phyloP scores from a whole-genome alignment of 1,284 basidiomycete genomes.

The Apiotrichum akiyoshidainum region DNA sequence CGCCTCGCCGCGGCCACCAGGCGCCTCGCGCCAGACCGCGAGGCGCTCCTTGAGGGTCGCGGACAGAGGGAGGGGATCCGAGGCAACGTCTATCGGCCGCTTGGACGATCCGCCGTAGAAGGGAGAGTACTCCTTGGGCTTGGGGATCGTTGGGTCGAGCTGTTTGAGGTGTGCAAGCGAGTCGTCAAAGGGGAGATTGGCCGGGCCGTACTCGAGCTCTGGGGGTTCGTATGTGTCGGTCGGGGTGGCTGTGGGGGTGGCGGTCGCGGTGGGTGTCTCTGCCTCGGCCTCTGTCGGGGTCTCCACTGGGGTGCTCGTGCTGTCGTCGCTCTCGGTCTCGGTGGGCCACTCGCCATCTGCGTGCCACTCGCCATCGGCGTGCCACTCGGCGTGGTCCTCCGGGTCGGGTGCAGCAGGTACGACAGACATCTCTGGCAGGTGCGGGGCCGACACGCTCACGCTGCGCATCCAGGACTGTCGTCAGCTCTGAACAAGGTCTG shows the following conservation, averaged over 20 bases:
- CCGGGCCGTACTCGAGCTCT: background rate
- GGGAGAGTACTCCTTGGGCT: slow-evolving; percentile 12
- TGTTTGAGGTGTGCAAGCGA: background rate
- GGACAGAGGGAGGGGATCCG: slow-evolving; percentile 46
- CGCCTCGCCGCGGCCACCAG: slow-evolving; percentile 45
- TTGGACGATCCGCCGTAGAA: slow-evolving; percentile 14
- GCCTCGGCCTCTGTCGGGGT: no score
- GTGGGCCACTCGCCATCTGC: no score
- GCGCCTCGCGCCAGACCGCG: slow-evolving; percentile 50
- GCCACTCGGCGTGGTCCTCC: no score
- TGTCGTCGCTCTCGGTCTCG: no score
- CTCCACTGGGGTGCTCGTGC: no score
- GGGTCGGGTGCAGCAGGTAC: no score
- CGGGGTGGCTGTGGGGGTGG: no score
- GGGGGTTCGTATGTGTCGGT: no score
- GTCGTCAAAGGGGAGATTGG: background rate
- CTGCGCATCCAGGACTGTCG: background rate
- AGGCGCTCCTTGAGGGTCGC: slow-evolving; percentile 50
- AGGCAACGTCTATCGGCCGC: slow-evolving; percentile 44
- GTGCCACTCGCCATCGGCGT: no score
- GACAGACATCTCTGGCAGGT: no score
- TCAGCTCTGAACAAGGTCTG: no score
- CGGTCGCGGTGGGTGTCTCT: background rate
- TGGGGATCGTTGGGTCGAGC: background rate
- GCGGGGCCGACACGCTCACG: background rate